Conservation (phyloP, 2,329 filamentous ascomycete genomes). For the Pseudogymnoascus sp. region DNA sequence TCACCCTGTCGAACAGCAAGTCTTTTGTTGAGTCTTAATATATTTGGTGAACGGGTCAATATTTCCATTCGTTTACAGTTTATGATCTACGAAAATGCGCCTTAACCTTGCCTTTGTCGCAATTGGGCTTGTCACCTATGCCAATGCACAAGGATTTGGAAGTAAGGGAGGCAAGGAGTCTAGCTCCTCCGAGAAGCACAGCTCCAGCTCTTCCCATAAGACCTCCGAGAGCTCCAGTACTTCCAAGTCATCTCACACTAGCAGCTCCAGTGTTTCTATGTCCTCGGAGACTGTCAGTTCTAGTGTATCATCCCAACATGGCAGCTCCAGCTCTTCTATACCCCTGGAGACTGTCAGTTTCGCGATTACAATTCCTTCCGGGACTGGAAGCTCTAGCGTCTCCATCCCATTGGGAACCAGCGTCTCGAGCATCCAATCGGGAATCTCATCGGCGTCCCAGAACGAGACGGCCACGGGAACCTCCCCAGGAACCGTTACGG, state of each 20-base stretch:
- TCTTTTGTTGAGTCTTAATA: neutral
- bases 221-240: neutral
- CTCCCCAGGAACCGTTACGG: neutral
- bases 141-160: constrained; percentile 1
- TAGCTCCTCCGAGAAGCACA: neutral
- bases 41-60: constrained; percentile 3
- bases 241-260: neutral
- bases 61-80: constrained; percentile 1
- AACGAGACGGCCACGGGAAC: neutral
- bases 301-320: neutral
- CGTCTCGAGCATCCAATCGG: neutral
- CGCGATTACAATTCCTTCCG: neutral
- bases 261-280: neutral
- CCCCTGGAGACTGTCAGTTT: neutral
- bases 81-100: constrained; percentile 8
- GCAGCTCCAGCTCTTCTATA: neutral
- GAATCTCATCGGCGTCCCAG: neutral
- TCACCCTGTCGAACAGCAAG: neutral
- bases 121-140: neutral
- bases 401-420: neutral
- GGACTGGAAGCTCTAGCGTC: neutral
- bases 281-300: neutral
- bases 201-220: neutral
- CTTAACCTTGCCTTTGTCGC: neutral
- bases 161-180: neutral